Conservation (phyloP, 345 rosid species). For the Garcia nutans region DNA sequence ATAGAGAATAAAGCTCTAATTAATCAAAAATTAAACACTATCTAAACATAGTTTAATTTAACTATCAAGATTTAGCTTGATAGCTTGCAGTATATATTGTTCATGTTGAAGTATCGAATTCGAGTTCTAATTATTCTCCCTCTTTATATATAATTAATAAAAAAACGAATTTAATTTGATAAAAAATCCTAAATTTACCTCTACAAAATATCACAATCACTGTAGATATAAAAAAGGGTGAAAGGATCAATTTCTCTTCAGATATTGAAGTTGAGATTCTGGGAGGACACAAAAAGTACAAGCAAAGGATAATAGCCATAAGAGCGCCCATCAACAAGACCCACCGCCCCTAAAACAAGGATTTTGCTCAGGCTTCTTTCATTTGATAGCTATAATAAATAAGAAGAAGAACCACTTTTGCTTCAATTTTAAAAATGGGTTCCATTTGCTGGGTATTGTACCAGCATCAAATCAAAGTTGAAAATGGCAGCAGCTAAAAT, state of each 20-base stretch:
- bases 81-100: too few species aligned
- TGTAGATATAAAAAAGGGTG: not conserved
- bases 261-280: not conserved
- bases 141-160: too few species aligned
- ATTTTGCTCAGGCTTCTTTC: constrained; percentile 11
- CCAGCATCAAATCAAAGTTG: constrained; percentile 28
- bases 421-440: constrained; percentile 18
- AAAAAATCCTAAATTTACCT: too few species aligned
- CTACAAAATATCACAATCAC: too few species aligned
- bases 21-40: too few species aligned
- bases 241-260: not conserved
- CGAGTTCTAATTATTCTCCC: too few species aligned
- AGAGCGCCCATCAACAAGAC: constrained; percentile 22
- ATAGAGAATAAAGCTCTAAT: too few species aligned
- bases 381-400: constrained; percentile 12
- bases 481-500: constrained; percentile 22
- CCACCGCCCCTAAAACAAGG: constrained; percentile 45
- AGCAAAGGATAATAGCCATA: constrained; percentile 31
- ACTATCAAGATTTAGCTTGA: too few species aligned
- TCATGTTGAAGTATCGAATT: too few species aligned
- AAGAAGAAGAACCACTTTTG: constrained; percentile 23
- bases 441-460: constrained; percentile 38
- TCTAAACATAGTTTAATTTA: too few species aligned
- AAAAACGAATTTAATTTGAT: too few species aligned
- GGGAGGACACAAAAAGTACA: constrained; percentile 3